Evolutionary conservation across 225 moss, liverwort and hornwort genomes (phyloP).

Genomic region (Physcomitrellopsis africana): DNA sequence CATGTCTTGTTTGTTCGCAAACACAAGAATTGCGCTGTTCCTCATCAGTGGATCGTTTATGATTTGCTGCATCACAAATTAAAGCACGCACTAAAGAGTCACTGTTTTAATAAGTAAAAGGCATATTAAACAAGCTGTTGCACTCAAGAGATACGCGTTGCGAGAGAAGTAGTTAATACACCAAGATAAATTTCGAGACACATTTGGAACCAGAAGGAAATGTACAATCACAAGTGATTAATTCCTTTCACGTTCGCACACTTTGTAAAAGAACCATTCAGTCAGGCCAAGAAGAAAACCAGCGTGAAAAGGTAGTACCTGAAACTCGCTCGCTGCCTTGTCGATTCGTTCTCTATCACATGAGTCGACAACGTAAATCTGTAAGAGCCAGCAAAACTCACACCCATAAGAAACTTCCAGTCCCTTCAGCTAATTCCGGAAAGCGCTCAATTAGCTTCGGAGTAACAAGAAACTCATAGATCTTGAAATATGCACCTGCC

Average conservation of each 20-base stretch:
- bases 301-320: constrained; percentile 45
- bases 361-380: constrained; percentile 96
- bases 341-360: constrained; percentile 79
- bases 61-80: constrained; percentile 59
- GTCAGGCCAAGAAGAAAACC: background rate
- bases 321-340: constrained; percentile 82
- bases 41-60: constrained; percentile 87
- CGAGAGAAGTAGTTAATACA: background rate
- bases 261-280: background rate
- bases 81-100: background rate
- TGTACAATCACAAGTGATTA: background rate
- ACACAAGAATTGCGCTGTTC: constrained; percentile 92
- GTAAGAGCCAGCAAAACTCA: constrained; percentile 27
- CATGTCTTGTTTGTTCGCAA: constrained; percentile 96
- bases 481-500: background rate
- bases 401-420: constrained; percentile 5
- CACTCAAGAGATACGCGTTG: background rate
- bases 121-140: background rate
- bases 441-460: constrained; percentile 4
- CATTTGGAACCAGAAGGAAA: constrained; percentile 1
- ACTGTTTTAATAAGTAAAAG: background rate
- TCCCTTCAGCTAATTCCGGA: background rate
- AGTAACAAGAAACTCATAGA: background rate
- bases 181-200: background rate
- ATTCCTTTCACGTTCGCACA: background rate